Conservation (phyloP, 2,329 filamentous ascomycete species). For the Pseudogymnoascus sp. region DNA sequence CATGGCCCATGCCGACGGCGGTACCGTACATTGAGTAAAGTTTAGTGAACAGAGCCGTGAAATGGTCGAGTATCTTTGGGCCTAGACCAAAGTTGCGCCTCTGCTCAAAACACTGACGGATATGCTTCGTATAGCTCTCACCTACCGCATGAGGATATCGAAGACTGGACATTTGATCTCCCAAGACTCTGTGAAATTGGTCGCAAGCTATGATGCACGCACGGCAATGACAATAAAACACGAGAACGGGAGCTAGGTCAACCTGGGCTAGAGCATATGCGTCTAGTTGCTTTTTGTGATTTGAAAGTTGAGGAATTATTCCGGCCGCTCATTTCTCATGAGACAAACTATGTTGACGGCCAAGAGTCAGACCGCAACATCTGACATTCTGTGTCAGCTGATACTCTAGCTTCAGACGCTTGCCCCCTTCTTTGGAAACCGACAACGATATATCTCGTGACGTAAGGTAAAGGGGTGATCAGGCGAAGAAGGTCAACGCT, state of each 20-base stretch:
- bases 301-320: constrained; percentile 6
- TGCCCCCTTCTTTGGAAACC: background rate
- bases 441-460: background rate
- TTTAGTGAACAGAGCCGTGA: background rate
- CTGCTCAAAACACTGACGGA: background rate
- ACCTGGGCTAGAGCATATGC: background rate
- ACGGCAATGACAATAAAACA: constrained; percentile 7
- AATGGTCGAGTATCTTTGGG: background rate
- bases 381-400: constrained; percentile 1
- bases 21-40: background rate
- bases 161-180: background rate
- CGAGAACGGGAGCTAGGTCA: constrained; percentile 3
- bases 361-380: background rate
- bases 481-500: background rate
- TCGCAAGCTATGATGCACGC: background rate
- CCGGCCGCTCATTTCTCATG: constrained; percentile 2
- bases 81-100: background rate
- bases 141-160: background rate
- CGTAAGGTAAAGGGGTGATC: background rate
- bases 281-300: background rate
- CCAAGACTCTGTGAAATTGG: background rate
- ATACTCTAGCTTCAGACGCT: background rate
- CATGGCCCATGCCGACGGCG: background rate
- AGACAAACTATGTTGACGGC: constrained; percentile 1
- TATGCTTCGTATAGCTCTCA: background rate